phyloP scores from a whole-genome alignment of 2,329 filamentous ascomycete species.

The Graphium sp. region DNA sequence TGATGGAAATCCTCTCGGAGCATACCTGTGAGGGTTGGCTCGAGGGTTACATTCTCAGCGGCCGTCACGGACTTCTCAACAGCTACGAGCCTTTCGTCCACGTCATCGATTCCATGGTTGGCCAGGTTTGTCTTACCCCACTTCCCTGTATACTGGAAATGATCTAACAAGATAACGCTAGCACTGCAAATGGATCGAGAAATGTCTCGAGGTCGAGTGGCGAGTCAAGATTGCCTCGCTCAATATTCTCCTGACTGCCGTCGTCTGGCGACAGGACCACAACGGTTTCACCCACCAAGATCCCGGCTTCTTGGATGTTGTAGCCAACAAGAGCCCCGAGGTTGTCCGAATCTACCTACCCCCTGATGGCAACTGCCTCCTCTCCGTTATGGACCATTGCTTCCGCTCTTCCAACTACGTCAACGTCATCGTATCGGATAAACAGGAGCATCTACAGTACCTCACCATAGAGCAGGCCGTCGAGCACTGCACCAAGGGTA shows the following conservation, averaged over 20 bases:
- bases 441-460: conserved; percentile 64
- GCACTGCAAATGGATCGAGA: conserved; percentile 76
- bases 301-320: conserved; percentile 63
- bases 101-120: conserved; percentile 74
- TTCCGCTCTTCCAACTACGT: conserved; percentile 60
- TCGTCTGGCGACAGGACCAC: conserved; percentile 71
- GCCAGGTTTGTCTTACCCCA: conserved; percentile 31
- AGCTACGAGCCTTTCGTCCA: conserved; percentile 74
- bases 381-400: conserved; percentile 63
- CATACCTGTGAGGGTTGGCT: conserved; percentile 70
- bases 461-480: conserved; percentile 58
- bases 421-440: conserved; percentile 67
- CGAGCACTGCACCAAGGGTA: conserved; percentile 62
- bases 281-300: conserved; percentile 75
- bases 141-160: background rate
- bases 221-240: conserved; percentile 56
- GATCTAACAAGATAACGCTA: too few species aligned
- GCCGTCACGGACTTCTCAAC: conserved; percentile 61
- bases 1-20: conserved; percentile 76
- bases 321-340: conserved; percentile 66
- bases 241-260: conserved; percentile 64
- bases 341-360: conserved; percentile 70
- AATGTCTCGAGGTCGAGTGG: conserved; percentile 67
- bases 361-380: conserved; percentile 62
- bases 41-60: conserved; percentile 61